phyloP scores from a whole-genome alignment of 768 basidiomycete species.

The Crucibulum laeve region DNA sequence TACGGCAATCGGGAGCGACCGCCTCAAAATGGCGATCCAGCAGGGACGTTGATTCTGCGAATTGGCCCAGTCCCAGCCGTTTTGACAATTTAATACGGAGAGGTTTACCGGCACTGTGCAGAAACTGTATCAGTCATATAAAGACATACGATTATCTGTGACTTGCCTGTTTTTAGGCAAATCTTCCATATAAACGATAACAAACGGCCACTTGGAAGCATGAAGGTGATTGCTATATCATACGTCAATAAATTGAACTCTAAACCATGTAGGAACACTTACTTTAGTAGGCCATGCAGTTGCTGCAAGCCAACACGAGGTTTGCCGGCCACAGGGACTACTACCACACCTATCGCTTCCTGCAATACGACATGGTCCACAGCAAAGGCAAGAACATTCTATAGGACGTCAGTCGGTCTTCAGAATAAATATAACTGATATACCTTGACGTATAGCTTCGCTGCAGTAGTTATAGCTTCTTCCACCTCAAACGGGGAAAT shows the following conservation, averaged over 20 bases:
- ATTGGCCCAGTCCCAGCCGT: slow-evolving; percentile 31
- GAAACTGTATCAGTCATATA: background rate
- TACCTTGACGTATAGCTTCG: slow-evolving; percentile 36
- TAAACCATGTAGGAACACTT: slow-evolving; percentile 2
- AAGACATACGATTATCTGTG: background rate
- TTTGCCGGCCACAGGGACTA: slow-evolving; percentile 28
- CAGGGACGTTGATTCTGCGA: slow-evolving; percentile 27
- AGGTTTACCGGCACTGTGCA: slow-evolving; percentile 37
- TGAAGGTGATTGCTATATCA: slow-evolving; percentile 35
- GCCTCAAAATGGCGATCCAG: slow-evolving; percentile 40
- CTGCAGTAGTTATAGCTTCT: slow-evolving; percentile 43
- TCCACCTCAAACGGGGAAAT: slow-evolving; percentile 60
- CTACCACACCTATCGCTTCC: slow-evolving; percentile 40
- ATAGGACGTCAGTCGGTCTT: background rate
- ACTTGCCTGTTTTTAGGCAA: slow-evolving; percentile 38
- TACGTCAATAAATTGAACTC: background rate
- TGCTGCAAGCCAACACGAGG: slow-evolving; percentile 36
- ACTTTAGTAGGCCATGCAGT: slow-evolving; percentile 38
- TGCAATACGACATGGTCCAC: slow-evolving; percentile 43
- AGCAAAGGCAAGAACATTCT: slow-evolving; percentile 38
- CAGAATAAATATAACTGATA: background rate
- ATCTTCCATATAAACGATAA: slow-evolving; percentile 41
- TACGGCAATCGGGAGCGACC: slow-evolving; percentile 20
- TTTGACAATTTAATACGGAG: slow-evolving; percentile 38
- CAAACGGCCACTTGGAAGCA: slow-evolving; percentile 47